Evolutionary conservation across 495 filamentous ascomycete species (phyloP).

Genomic region (Darksidea phi): DNA sequence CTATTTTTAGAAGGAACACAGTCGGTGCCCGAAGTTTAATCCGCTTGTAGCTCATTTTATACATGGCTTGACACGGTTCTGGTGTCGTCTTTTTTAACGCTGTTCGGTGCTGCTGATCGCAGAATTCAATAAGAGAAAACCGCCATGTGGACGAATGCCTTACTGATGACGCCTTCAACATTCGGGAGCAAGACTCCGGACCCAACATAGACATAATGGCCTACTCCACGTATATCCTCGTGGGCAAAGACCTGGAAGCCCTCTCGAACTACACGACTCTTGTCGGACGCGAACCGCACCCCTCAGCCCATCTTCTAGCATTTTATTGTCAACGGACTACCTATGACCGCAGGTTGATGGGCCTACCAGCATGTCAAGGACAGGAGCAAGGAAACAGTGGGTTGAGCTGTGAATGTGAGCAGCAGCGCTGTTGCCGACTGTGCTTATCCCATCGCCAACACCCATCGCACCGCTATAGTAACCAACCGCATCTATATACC

Average conservation of each 20-base stretch:
- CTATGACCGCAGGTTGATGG: not conserved
- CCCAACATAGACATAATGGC: conserved; percentile 13
- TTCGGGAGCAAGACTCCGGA: not conserved
- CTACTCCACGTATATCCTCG: conserved; percentile 9
- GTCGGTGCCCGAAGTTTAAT: not conserved
- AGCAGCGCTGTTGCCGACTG: not conserved
- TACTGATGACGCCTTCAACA: conserved; percentile 5
- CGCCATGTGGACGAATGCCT: not conserved
- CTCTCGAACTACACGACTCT: conserved; percentile 3
- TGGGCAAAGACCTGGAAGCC: not conserved
- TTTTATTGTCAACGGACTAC: not conserved
- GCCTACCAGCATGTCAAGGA: conserved; percentile 7
- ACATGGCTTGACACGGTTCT: not conserved
- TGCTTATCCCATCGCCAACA: not conserved
- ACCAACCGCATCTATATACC: not conserved
- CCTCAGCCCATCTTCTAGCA: conserved; percentile 12
- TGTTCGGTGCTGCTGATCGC: not conserved
- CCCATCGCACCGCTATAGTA: conserved; percentile 5
- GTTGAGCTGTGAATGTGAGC: not conserved
- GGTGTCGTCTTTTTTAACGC: conserved; percentile 1
- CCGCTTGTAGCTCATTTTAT: not conserved
- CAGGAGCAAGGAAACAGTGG: not conserved
- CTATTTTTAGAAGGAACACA: no score
- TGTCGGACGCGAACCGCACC: not conserved
- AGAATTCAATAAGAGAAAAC: no score